phyloP scores from a whole-genome alignment of 2,329 filamentous ascomycete species.

The Sporothrix pallida region DNA sequence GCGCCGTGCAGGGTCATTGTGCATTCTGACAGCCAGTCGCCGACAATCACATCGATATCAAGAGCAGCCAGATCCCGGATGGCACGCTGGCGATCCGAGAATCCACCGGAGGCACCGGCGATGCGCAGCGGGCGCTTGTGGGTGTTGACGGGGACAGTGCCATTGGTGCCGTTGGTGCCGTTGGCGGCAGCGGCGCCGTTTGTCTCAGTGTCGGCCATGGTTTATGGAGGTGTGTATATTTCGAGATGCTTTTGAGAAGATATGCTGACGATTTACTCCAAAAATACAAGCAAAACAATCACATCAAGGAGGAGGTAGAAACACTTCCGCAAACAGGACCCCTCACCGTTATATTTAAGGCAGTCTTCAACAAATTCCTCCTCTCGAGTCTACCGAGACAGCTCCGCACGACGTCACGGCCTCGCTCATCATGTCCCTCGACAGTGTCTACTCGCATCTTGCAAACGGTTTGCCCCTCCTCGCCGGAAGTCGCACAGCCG shows the following conservation, averaged over 20 bases:
- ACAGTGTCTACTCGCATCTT: neutral
- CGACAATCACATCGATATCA: constrained; percentile 45
- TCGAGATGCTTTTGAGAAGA: neutral
- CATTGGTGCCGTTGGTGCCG: constrained; percentile 1
- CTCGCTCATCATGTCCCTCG: neutral
- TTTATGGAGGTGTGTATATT: neutral
- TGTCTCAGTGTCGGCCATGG: neutral
- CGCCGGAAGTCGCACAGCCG: constrained; percentile 6
- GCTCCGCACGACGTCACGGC: constrained; percentile 12
- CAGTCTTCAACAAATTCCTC: neutral
- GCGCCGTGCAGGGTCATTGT: constrained; percentile 45
- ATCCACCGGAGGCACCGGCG: constrained; percentile 51
- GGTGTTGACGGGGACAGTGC: neutral
- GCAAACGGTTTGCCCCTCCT: neutral
- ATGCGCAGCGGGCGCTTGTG: constrained; percentile 49
- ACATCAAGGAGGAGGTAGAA: neutral
- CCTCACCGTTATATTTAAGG: constrained; percentile 11
- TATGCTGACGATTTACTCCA: neutral
- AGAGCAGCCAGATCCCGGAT: constrained; percentile 49
- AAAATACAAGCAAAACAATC: constrained; percentile 1
- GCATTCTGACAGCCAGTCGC: constrained; percentile 45
- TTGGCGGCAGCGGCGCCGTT: neutral
- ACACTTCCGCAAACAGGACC: neutral
- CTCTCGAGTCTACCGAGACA: neutral
- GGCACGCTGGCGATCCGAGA: constrained; percentile 51